phyloP scores from a whole-genome alignment of 2,329 filamentous ascomycete genomes.

The Aspergillus puulaauensis region DNA sequence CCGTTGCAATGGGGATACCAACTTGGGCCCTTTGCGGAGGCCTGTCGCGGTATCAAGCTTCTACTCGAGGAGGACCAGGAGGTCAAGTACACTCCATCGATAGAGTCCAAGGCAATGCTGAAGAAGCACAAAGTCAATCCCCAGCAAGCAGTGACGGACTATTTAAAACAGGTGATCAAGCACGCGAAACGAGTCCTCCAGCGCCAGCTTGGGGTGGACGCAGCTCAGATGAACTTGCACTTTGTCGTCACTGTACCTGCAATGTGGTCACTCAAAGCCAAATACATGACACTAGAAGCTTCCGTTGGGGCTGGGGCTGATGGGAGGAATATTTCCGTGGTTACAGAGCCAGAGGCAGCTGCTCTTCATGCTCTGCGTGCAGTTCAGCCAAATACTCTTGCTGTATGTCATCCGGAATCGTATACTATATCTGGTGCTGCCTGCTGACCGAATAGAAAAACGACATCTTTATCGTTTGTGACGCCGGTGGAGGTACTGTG shows the following conservation, averaged over 20 bases:
- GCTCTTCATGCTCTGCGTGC: constrained; percentile 29
- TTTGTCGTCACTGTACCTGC: constrained; percentile 33
- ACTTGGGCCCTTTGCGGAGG: constrained; percentile 21
- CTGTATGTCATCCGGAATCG: constrained; percentile 9
- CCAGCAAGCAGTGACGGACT: neutral
- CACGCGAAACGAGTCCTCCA: neutral
- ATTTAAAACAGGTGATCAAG: neutral
- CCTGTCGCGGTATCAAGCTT: constrained; percentile 25
- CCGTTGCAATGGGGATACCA: constrained; percentile 26
- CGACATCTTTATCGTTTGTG: constrained; percentile 36
- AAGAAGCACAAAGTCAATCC: neutral
- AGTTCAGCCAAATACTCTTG: constrained; percentile 26
- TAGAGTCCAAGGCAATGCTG: neutral
- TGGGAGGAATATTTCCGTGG: constrained; percentile 5
- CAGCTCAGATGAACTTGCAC: constrained; percentile 18
- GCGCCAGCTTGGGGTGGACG: constrained; percentile 9
- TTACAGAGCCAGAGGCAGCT: constrained; percentile 32
- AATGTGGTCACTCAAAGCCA: constrained; percentile 36
- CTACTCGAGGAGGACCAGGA: constrained; percentile 18
- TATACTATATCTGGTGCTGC: neutral
- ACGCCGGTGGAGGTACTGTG: constrained; percentile 41
- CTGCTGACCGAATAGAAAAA: constrained; percentile 16
- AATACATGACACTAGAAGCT: constrained; percentile 27
- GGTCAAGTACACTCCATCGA: constrained; percentile 10
- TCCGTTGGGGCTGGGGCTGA: constrained; percentile 18